Percentiles rank a stretch among this genome's conserved stretches.
phyloP scores from a whole-genome alignment of 257 asterid species.

The Echium plantagineum region DNA sequence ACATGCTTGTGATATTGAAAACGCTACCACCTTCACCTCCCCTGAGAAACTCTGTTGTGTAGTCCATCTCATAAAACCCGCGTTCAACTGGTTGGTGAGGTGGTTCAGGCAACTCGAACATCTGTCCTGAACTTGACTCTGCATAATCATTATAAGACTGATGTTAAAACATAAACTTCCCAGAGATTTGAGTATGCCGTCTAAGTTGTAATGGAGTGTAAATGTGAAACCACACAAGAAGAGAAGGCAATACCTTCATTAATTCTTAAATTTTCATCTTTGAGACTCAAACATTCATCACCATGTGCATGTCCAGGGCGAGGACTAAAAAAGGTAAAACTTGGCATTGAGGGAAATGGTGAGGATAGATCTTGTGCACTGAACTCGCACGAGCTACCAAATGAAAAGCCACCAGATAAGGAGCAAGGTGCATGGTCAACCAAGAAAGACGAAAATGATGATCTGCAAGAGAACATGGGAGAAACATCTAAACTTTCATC shows the following conservation, averaged over 20 bases:
- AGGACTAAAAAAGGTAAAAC: constrained; percentile 48
- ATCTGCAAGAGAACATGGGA: constrained; percentile 39
- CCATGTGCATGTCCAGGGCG: constrained; percentile 15
- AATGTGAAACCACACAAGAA: too few species aligned
- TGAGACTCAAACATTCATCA: constrained; percentile 16
- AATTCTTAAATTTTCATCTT: constrained; percentile 15
- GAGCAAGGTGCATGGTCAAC: constrained; percentile 22
- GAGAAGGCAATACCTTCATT: constrained; percentile 28
- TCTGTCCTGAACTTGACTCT: constrained; percentile 28
- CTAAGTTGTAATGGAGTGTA: too few species aligned
- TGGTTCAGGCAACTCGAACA: constrained; percentile 20
- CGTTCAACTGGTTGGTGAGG: constrained; percentile 12
- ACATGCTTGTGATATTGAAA: constrained; percentile 21
- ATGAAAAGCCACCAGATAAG: constrained; percentile 16
- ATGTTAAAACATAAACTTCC: neutral
- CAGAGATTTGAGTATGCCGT: too few species aligned
- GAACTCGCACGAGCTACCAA: constrained; percentile 15
- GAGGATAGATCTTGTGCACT: constrained; percentile 28
- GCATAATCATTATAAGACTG: constrained; percentile 12
- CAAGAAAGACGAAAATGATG: constrained; percentile 36
- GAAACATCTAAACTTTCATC: constrained; percentile 22
- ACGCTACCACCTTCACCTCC: constrained; percentile 12
- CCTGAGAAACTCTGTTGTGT: constrained; percentile 18
- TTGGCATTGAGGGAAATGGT: constrained; percentile 45
- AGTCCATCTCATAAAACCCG: constrained; percentile 18